Percentiles rank a stretch among this genome's conserved stretches.
These are phyloP conservation scores for Salix viminalis DNA, from an alignment of 345 rosid genomes.

Conservation along the genomic window DNA sequence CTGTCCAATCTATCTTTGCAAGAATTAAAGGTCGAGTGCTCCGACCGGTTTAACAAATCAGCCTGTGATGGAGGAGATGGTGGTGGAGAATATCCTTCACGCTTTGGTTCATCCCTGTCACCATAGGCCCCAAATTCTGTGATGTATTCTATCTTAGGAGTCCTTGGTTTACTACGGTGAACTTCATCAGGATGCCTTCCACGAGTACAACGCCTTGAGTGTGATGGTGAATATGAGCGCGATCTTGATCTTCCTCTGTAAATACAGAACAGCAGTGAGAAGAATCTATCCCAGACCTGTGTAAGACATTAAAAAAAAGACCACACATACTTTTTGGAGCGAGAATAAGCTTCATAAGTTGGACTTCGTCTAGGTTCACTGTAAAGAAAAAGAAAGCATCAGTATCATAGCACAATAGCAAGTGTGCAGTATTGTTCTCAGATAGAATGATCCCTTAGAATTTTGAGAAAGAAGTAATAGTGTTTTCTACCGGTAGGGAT, in stretches of 20 bases:
- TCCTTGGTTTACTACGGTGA: conserved; percentile 56
- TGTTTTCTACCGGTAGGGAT: conserved; percentile 72
- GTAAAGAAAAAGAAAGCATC: conserved; percentile 10
- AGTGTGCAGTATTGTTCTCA: not conserved
- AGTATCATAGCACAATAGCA: conserved; percentile 13
- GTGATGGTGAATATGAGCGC: conserved; percentile 75
- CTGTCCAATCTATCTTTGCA: too few relatives aligned
- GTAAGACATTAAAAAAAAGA: not conserved
- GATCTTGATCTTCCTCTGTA: conserved; percentile 71
- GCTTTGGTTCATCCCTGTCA: conserved; percentile 56
- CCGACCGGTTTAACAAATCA: conserved; percentile 85
- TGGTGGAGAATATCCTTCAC: conserved; percentile 82
- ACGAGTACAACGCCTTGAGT: conserved; percentile 55
- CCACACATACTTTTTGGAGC: conserved; percentile 57
- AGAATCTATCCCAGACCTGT: too few relatives aligned
- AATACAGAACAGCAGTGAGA: conserved; percentile 1
- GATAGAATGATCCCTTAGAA: not conserved
- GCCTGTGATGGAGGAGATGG: conserved; percentile 73
- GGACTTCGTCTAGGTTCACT: conserved; percentile 94
- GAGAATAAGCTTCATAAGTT: conserved; percentile 89
- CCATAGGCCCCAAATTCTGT: conserved; percentile 92
- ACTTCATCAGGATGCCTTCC: conserved; percentile 60
- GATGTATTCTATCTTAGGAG: conserved; percentile 77
- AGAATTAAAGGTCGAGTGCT: conserved; percentile 95
- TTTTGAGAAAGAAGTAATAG: not conserved